Conservation (phyloP, 306 rosid genomes). For the Abrus pulchellus region DNA sequence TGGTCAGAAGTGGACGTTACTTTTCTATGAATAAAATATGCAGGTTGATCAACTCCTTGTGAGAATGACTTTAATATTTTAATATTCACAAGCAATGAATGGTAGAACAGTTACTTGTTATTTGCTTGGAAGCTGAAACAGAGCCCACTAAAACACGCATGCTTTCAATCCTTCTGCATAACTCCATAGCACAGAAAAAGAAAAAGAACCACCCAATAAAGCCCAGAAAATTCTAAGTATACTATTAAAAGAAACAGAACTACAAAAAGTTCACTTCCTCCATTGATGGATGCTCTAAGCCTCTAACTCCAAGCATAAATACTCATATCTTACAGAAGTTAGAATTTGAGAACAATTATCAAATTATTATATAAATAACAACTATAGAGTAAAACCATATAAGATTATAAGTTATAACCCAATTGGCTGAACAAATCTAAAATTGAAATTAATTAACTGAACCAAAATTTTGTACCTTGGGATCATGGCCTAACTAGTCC, state of each 20-base stretch:
- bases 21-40: conserved; percentile 49
- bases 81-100: conserved; percentile 46
- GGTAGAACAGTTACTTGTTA: conserved; percentile 52
- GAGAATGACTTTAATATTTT: conserved; percentile 53
- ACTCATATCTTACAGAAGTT: conserved; percentile 48
- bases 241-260: conserved; percentile 19
- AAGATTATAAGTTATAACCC: conserved; percentile 17
- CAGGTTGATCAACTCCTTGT: conserved; percentile 59
- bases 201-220: neutral
- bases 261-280: conserved; percentile 34
- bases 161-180: conserved; percentile 48
- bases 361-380: conserved; percentile 36
- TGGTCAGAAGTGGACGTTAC: conserved; percentile 59
- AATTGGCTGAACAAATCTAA: conserved; percentile 48
- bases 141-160: conserved; percentile 62
- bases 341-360: conserved; percentile 45
- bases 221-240: neutral
- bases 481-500: conserved; percentile 8
- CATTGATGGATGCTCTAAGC: conserved; percentile 42
- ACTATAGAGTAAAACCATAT: conserved; percentile 35
- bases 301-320: conserved; percentile 6
- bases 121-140: conserved; percentile 60
- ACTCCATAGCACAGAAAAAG: neutral
- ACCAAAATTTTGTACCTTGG: conserved; percentile 64
- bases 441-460: conserved; percentile 44